phyloP scores from a whole-genome alignment of 805 yeast species.

The Metschnikowia similis region DNA sequence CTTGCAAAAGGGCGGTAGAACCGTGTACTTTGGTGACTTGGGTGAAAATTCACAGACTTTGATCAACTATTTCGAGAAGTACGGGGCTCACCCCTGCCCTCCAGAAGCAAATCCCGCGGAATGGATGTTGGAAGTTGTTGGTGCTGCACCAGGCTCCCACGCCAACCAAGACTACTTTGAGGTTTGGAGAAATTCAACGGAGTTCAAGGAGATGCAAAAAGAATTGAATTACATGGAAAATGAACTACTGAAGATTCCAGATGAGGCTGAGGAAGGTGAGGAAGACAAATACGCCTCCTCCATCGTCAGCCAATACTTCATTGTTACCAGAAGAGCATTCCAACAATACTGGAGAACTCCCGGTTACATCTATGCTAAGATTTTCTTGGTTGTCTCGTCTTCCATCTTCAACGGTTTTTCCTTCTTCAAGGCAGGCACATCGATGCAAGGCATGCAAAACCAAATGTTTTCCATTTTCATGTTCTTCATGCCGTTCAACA shows the following conservation, averaged over 20 bases:
- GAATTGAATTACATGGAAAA: conserved; percentile 64
- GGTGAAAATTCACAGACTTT: conserved; percentile 59
- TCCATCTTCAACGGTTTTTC: conserved; percentile 69
- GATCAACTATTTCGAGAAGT: conserved; percentile 61
- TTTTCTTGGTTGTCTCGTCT: conserved; percentile 49
- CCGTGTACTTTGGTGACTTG: conserved; percentile 79
- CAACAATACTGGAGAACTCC: conserved; percentile 61
- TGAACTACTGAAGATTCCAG: conserved; percentile 36
- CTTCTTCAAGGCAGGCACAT: conserved; percentile 58
- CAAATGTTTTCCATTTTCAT: conserved; percentile 53
- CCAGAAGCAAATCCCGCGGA: conserved; percentile 21
- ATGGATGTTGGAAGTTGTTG: conserved; percentile 86
- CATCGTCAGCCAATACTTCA: conserved; percentile 13
- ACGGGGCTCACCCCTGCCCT: conserved; percentile 66
- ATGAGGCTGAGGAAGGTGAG: conserved; percentile 20
- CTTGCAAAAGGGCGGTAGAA: conserved; percentile 70
- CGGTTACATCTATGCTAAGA: conserved; percentile 57
- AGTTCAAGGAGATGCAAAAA: conserved; percentile 51
- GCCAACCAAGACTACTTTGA: conserved; percentile 69
- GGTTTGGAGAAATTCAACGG: conserved; percentile 71
- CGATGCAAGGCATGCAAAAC: conserved; percentile 62
- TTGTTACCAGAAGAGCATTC: conserved; percentile 16
- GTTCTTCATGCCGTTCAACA: conserved; percentile 36
- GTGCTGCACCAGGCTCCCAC: conserved; percentile 78
- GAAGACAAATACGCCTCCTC: conserved; percentile 18